Evolutionary conservation across 2,329 filamentous ascomycete genomes (phyloP).

Genomic region (Clonostachys sp.): DNA sequence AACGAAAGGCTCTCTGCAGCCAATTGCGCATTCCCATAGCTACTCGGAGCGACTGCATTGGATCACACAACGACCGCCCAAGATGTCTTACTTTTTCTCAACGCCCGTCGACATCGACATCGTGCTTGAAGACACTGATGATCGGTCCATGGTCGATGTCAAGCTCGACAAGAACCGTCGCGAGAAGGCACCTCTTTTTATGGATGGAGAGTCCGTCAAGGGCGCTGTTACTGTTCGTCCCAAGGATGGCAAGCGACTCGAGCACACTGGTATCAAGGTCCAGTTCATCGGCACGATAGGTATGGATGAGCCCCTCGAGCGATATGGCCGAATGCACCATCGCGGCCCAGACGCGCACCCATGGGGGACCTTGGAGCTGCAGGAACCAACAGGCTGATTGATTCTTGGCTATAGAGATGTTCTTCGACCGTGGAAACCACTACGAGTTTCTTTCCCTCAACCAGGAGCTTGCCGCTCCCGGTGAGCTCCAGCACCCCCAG

Average conservation of each 20-base stretch:
- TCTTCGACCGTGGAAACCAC: constrained; percentile 98
- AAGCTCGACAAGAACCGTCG: constrained; percentile 97
- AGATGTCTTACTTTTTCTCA: constrained; percentile 97
- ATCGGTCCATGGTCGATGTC: constrained; percentile 92
- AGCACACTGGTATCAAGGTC: constrained; percentile 98
- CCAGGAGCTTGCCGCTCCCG: constrained; percentile 93
- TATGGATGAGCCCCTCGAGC: constrained; percentile 30
- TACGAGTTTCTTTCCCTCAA: constrained; percentile 98
- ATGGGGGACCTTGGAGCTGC: too few relatives aligned
- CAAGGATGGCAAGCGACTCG: constrained; percentile 95
- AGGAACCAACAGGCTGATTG: neutral
- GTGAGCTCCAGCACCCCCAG: constrained; percentile 97
- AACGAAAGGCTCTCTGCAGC: too few relatives aligned
- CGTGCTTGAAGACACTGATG: constrained; percentile 91
- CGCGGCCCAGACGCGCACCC: neutral
- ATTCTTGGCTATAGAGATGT: constrained; percentile 72
- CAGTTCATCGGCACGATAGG: constrained; percentile 99
- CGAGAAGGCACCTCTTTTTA: constrained; percentile 94
- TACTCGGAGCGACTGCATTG: too few relatives aligned
- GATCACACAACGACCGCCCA: too few relatives aligned
- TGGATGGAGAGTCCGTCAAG: constrained; percentile 98
- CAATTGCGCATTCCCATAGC: too few relatives aligned
- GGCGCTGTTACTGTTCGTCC: constrained; percentile 91
- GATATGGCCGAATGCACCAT: neutral
- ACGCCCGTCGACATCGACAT: constrained; percentile 99